Percentiles rank a stretch among this genome's conserved stretches.
These are phyloP conservation scores for Fusarium sarcochroum DNA, from an alignment of 2,329 filamentous ascomycete species.

Conservation along the genomic window DNA sequence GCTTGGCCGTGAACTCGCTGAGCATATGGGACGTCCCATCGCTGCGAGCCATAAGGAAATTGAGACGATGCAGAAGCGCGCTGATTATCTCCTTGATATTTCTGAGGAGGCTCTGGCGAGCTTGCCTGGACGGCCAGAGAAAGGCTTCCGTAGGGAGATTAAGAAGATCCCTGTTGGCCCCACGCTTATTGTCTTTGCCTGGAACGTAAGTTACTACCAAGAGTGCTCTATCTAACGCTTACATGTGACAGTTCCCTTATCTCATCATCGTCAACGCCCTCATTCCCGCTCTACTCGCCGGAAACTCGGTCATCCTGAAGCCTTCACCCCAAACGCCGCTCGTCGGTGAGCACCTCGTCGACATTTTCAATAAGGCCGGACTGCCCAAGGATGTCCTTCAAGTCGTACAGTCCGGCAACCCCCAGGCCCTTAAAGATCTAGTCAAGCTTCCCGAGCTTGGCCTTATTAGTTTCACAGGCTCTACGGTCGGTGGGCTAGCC, in stretches of 20 bases:
- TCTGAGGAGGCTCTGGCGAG: constrained; percentile 83
- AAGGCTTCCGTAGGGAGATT: constrained; percentile 91
- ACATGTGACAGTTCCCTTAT: constrained; percentile 81
- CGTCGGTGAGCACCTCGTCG: constrained; percentile 84
- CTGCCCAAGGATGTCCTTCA: constrained; percentile 88
- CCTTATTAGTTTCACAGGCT: constrained; percentile 92
- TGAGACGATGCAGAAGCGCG: constrained; percentile 85
- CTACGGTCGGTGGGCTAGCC: constrained; percentile 85
- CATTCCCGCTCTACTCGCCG: constrained; percentile 89
- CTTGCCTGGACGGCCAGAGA: constrained; percentile 84
- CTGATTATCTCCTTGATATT: constrained; percentile 87
- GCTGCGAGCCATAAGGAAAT: constrained; percentile 88
- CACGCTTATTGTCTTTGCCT: constrained; percentile 90
- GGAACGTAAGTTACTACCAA: constrained; percentile 95
- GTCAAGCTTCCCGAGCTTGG: constrained; percentile 82
- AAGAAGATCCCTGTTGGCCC: constrained; percentile 89
- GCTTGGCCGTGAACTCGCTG: constrained; percentile 85
- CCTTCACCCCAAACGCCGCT: constrained; percentile 95
- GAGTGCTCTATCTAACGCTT: not conserved
- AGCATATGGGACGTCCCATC: constrained; percentile 96
- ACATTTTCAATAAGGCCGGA: constrained; percentile 84
- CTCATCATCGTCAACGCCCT: constrained; percentile 93
- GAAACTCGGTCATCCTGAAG: constrained; percentile 93
- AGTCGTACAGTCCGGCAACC: constrained; percentile 89
- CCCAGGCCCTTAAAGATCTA: constrained; percentile 80